Base-by-base conservation (phyloP, 1,284 basidiomycete genomes). In the Vanrija sp. region DNA sequence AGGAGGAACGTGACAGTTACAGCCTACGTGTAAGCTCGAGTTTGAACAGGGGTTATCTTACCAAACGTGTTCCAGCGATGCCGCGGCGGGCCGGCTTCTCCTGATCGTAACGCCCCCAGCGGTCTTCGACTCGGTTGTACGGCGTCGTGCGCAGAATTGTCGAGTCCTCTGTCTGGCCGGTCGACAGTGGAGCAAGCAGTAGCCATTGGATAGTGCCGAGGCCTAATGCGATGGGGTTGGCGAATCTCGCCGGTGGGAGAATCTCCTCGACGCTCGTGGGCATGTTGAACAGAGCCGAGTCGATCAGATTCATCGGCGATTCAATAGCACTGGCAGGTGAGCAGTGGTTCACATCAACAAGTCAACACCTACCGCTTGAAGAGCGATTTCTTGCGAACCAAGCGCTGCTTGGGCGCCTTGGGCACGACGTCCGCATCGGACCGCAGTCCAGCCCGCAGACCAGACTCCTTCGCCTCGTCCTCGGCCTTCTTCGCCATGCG, bases 191-290 rank as follows among this genome's bases (percentile, higher is more conserved):
- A 4, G 69, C 71, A 8, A 71, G 63, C 10, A 70, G 58, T 2
- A 74, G 51, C 57, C 67, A 74, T 45, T 73, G 71, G 2, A 75
- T n/a, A 4, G 55, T 48, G 45, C 68, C 66, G 26, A 75, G 49
- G 12, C 42, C 62, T 6, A 75, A 44, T 0, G 66, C 61, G 25
- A 72, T 68, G 0, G 73, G 73, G 42, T 68, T 69, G 25, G 73
- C 73, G 38, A 64, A 60, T 28, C 65, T 63, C 10, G 60, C 58
- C 6, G 70, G 65, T 0, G 71, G 72, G 1, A 72, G 55, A 18
- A 73, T 40, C 47, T 72, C 70, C 19, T 64, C 58, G 14, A 71
- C 59, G 7, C 60, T 59, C 1, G 62, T 61, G 0, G 70, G 71
- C 2, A 64, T 51, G n/a, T 63, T 50, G 39, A 67, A 57, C 7